Base-by-base conservation (phyloP, 495 filamentous ascomycete species). In the Glonium stellatum region DNA sequence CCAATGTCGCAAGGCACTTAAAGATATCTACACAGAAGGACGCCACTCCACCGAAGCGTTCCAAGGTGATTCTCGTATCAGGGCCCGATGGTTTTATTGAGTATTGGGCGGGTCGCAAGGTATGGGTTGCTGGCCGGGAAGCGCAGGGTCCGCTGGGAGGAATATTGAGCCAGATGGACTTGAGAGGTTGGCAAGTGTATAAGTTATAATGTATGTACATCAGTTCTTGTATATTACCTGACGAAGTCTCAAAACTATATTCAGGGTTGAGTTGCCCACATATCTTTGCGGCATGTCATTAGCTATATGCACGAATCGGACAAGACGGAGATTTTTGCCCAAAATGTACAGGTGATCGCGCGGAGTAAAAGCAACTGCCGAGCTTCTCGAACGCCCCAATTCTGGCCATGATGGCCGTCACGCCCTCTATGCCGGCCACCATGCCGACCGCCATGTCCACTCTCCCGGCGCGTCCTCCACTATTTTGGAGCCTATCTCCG, bases 51-150 rank as follows among this genome's bases (percentile, higher is more conserved):
- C 48, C 50, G 23, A 35, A 72, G 62, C 41, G 66, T 19, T 62
- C 58, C 69, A 87, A 83, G 58, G 63, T 95, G 46, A 75, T 97
- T 27, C 73, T 95, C 51, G 77, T 97, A 4, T 92, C 89, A 1
- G 93, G 93, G 0, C 92, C 93, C 0, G 89, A 93, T 44, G 92
- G 93, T 15, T 98, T 97, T 74, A 80, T 97, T 49, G 79, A 77
- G 25, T 80, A 84, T 63, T 87, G 87, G 74, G 88, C 87, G 6
- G 92, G 92, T 5, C 78, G 82, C 4, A 96, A 95, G 72, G 69
- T 78, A 1, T 92, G 85, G 84, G 79, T 78, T 4, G 77, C 77
- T 51, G 90, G 90, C 5, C 74, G 75, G 63, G 88, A 96, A 74
- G 73, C 79, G 18, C 87, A 92, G 66, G 92, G 54, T 52, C 78